Evolutionary conservation across 495 filamentous ascomycete species (phyloP).

Genomic region (Bacidia rubella): DNA sequence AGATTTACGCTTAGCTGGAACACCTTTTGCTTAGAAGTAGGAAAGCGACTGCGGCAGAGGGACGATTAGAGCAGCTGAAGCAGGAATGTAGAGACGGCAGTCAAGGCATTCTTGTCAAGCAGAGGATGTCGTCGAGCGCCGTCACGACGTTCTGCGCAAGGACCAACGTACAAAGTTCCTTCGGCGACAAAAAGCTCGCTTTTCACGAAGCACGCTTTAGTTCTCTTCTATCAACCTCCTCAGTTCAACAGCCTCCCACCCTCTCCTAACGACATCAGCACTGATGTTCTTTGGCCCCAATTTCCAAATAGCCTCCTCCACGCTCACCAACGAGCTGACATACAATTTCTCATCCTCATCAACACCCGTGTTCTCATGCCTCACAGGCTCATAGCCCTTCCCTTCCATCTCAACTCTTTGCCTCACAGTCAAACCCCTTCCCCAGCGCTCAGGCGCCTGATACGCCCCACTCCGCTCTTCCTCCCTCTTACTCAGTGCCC

Average conservation of each 20-base stretch:
- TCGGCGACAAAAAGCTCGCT: too few species aligned
- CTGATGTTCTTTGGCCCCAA: constrained; percentile 23
- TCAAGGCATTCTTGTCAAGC: too few species aligned
- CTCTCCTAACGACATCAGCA: constrained; percentile 29
- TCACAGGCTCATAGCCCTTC: constrained; percentile 26
- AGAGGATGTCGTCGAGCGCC: too few species aligned
- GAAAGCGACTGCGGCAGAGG: too few species aligned
- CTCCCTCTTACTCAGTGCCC: constrained; percentile 3
- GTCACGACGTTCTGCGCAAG: too few species aligned
- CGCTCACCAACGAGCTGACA: constrained; percentile 25
- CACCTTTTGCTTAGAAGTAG: too few species aligned
- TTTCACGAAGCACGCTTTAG: too few species aligned
- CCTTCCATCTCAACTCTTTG: constrained; percentile 26
- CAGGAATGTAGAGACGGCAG: too few species aligned
- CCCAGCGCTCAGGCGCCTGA: constrained; percentile 19
- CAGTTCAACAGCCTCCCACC: constrained; percentile 26
- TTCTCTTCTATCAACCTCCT: constrained; percentile 23
- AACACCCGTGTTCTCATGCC: constrained; percentile 31
- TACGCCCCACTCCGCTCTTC: constrained; percentile 11
- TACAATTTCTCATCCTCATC: constrained; percentile 33
- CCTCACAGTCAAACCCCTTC: constrained; percentile 21
- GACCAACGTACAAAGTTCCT: too few species aligned
- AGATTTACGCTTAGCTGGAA: too few species aligned
- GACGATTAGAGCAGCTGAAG: too few species aligned
- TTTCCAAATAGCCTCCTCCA: constrained; percentile 28